Evolutionary conservation across 1,284 basidiomycete species (phyloP).

Genomic region (Phylloboletellus chloephorus): DNA sequence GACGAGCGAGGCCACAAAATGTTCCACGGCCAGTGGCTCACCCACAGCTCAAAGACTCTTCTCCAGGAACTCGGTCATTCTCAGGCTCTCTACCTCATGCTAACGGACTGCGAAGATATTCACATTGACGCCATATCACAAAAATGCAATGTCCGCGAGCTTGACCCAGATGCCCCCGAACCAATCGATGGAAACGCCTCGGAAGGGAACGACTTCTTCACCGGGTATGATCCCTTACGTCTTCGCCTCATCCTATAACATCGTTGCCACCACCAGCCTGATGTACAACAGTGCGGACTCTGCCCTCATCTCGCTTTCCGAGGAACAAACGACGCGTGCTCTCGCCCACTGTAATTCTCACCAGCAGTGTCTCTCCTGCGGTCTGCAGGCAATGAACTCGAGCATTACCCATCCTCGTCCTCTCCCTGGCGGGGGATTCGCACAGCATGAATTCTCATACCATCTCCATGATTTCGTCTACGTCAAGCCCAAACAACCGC

Average conservation of each 20-base stretch:
- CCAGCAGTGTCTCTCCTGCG: conserved; percentile 47
- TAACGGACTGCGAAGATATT: conserved; percentile 48
- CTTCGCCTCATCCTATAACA: conserved; percentile 6
- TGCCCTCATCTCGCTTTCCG: conserved; percentile 42
- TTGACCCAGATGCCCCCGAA: conserved; percentile 41
- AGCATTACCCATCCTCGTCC: conserved; percentile 20
- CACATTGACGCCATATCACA: conserved; percentile 48
- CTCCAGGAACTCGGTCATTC: conserved; percentile 62
- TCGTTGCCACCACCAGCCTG: conserved; percentile 31
- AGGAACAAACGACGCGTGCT: conserved; percentile 29
- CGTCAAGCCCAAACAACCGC: conserved; percentile 30
- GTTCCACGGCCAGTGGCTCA: conserved; percentile 63
- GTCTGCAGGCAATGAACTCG: conserved; percentile 28
- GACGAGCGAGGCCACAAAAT: conserved; percentile 35
- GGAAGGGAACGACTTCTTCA: conserved; percentile 48
- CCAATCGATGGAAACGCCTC: conserved; percentile 36
- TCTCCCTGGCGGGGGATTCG: conserved; percentile 32
- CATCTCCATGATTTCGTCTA: conserved; percentile 60
- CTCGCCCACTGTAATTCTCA: conserved; percentile 30
- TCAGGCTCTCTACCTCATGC: conserved; percentile 48
- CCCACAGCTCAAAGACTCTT: conserved; percentile 58
- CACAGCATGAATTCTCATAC: conserved; percentile 39
- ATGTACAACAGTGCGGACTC: conserved; percentile 42
- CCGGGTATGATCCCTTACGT: conserved; percentile 35
- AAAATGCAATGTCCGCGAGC: conserved; percentile 45